Base-by-base conservation (phyloP, 352 stramenopile genomes). In the Phytophthora quininea region DNA sequence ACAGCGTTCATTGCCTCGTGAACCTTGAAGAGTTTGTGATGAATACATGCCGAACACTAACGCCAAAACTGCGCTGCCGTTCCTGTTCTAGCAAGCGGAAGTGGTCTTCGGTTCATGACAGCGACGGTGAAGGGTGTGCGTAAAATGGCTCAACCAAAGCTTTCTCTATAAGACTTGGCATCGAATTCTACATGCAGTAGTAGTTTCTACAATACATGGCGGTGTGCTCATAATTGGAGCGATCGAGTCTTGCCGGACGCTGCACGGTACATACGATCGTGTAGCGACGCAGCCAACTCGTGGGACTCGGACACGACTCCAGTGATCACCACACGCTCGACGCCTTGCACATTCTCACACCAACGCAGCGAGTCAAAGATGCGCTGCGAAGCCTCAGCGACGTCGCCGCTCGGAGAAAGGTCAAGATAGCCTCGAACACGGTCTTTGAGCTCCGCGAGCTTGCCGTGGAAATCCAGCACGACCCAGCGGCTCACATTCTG, bases 331-430 rank as follows among this genome's bases (percentile, higher is more conserved):
- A 95, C 83, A 12, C 84, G 83, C 73, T 90, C 71, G 30, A 92
- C 91, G 24, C 64, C 79, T 0, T 77, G 62, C 11, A 96, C 77
- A 52, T 78, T 84, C 67, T 97, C 91, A 0, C 89, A 82, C 87
- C 88, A 95, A 38, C 91, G 86, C 68, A 97, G 54, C 42, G 82
- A 77, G 57, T 92, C 88, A 32, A 97, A 97, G 53, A 97, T 89
- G 52, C 77, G 65, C 33, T 90, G 75, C 32, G 87, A 92, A 9
- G 89, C 90, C 46, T 94, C 85, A 0, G 62, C 40, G 7, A 96
- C 69, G 62, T 95, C 79, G 14, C 91, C 91, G 2, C 43, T 54
- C 0, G 79, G 61, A 5, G 89, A 96, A 19, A 97, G 72, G 48
- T 97, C 89, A n/a, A 82, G 67, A 65, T 96, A 97, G 27, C 75